Base-by-base conservation (phyloP, 2,329 filamentous ascomycete species). In the Alternaria hordeiaustralica region DNA sequence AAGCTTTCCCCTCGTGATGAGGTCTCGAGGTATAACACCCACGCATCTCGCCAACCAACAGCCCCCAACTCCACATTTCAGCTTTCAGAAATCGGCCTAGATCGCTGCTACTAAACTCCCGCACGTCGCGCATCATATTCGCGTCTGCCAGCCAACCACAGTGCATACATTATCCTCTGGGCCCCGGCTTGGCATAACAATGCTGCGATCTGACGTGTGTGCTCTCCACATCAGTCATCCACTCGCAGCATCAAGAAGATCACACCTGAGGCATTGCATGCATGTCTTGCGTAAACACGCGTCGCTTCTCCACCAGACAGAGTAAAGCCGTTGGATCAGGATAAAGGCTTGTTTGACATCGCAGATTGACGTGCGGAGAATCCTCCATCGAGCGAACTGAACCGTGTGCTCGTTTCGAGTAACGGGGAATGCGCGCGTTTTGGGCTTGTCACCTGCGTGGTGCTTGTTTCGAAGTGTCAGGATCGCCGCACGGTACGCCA, bases 151-250 rank as follows among this genome's bases (percentile, higher is more conserved):
- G 43, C 57, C 57, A 59, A 59, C 57, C 57, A 54, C 21, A 33
- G 21, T 13, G 57, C 25, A 5, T 53, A 28, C 18, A 30, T 45
- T 54, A 41, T 50, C 46, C 45, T 30, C 28, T 23, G 21, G 15
- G 33, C 33, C 28, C 49, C 49, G 20, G 13, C 49, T 41, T 53
- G 49, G 49, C 49, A 21, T 53, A 36, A 53, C 28, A 44, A 44
- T 50, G 45, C 59, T 33, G 44, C 44, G 18, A 50, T 58, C 55
- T 58, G 55, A 58, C 55, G 55, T 58, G 45, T 49, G 55, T 58
- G 26, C 55, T 58, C 49, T 51, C 49, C 47, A 45, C 57, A 58
- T 41, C 45, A 53, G 28, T 41, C 30, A 53, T 23, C 49, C 30
- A 53, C 28, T 53, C 18, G 30, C 49, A 25, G 49, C 30, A 30